Conservation (phyloP, 441 rosid species). For the Erodium texanum region DNA sequence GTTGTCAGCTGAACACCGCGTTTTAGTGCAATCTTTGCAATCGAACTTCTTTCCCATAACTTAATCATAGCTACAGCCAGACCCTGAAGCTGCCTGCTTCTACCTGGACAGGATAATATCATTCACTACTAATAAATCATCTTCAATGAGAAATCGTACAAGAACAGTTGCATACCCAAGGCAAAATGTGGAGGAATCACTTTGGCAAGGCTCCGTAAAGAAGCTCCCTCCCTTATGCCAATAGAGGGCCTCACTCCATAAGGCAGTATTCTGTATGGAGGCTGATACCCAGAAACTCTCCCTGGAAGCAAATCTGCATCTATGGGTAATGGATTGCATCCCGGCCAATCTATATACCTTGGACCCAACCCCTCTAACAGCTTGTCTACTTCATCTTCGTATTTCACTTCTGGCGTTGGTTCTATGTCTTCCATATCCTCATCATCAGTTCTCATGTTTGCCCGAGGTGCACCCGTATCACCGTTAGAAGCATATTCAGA, state of each 20-base stretch:
- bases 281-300: conserved; percentile 55
- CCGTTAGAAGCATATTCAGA: conserved; percentile 14
- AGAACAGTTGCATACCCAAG: conserved; percentile 41
- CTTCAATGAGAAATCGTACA: conserved; percentile 6
- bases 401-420: conserved; percentile 34
- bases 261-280: conserved; percentile 91
- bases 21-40: conserved; percentile 83
- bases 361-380: conserved; percentile 74
- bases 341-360: conserved; percentile 74
- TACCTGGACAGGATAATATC: conserved; percentile 40
- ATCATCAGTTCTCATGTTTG: conserved; percentile 21
- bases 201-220: conserved; percentile 74
- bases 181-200: conserved; percentile 90
- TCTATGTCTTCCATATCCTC: conserved; percentile 26
- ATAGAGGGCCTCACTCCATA: conserved; percentile 69
- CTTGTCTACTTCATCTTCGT: conserved; percentile 68
- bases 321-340: conserved; percentile 69
- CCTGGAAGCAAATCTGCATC: conserved; percentile 94
- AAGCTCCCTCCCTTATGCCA: conserved; percentile 57
- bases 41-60: conserved; percentile 72
- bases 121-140: conserved; percentile 14
- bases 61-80: conserved; percentile 72
- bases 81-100: conserved; percentile 87
- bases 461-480: conserved; percentile 25
- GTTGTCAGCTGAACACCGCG: conserved; percentile 85